These are phyloP conservation scores for Elaeis oleifera DNA, from an alignment of 202 grass and related monocot species.

Conservation along the genomic window DNA sequence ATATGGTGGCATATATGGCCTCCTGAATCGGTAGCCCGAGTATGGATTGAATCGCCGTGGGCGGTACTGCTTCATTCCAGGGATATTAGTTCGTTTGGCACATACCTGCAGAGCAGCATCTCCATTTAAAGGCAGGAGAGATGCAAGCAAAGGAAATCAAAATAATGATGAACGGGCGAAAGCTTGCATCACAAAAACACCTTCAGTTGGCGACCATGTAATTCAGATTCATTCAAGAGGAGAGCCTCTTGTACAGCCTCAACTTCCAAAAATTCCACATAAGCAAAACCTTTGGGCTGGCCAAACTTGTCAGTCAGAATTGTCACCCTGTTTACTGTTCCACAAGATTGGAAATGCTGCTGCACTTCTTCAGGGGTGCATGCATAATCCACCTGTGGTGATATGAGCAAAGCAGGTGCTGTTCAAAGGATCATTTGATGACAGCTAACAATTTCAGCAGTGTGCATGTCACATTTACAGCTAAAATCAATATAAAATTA, in stretches of 20 bases:
- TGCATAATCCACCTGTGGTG: conserved; percentile 72
- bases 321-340: conserved; percentile 86
- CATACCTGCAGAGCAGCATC: conserved; percentile 33
- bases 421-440: no score
- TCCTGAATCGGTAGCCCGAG: conserved; percentile 43
- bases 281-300: conserved; percentile 91
- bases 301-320: conserved; percentile 91
- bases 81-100: conserved; percentile 60
- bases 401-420: no score
- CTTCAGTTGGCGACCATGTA: conserved; percentile 92
- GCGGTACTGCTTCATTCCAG: conserved; percentile 60
- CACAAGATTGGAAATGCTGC: conserved; percentile 90
- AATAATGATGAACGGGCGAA: no score
- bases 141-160: neutral
- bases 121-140: neutral
- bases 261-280: conserved; percentile 84
- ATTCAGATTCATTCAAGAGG: conserved; percentile 70
- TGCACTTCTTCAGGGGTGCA: conserved; percentile 90
- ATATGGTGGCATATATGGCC: conserved; percentile 42
- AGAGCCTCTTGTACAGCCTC: conserved; percentile 78
- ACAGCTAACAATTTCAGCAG: no score
- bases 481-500: no score
- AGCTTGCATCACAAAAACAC: conserved; percentile 13
- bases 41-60: conserved; percentile 44
- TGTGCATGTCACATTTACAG: no score